phyloP scores from a whole-genome alignment of 2,329 filamentous ascomycete genomes.

The Arachnomyces sp. region DNA sequence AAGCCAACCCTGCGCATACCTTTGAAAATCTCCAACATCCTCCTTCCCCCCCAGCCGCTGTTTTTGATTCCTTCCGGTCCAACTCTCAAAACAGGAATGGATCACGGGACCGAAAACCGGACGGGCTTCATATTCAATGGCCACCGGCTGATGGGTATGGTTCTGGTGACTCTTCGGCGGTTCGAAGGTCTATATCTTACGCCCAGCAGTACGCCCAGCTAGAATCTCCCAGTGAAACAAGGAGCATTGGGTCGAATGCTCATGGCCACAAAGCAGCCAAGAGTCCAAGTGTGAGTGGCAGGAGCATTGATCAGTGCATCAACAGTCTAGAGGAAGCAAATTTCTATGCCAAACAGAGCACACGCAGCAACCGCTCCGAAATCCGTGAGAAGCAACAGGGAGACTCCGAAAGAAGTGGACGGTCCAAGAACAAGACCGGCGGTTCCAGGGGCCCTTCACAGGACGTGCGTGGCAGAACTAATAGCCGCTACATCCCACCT shows the following conservation, averaged over 20 bases:
- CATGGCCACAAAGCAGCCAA: slow-evolving; percentile 43
- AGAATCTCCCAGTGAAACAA: slow-evolving; percentile 43
- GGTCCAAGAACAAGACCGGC: slow-evolving; percentile 31
- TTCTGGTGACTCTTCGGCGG: slow-evolving; percentile 37
- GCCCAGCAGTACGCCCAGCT: slow-evolving; percentile 46
- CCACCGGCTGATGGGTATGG: slow-evolving; percentile 45
- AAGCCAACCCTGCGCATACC: slow-evolving; percentile 58
- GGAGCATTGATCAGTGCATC: slow-evolving; percentile 74
- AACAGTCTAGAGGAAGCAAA: slow-evolving; percentile 74
- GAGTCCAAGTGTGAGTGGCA: slow-evolving; percentile 52
- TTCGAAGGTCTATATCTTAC: slow-evolving; percentile 49
- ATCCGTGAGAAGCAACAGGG: slow-evolving; percentile 46
- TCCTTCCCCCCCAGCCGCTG: slow-evolving; percentile 60
- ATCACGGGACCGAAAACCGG: slow-evolving; percentile 70
- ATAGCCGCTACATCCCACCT: slow-evolving; percentile 60
- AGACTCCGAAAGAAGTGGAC: slow-evolving; percentile 34
- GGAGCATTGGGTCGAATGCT: slow-evolving; percentile 29
- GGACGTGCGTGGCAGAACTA: slow-evolving; percentile 57
- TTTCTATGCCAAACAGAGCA: slow-evolving; percentile 47
- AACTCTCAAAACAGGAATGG: slow-evolving; percentile 47
- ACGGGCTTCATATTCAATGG: slow-evolving; percentile 60
- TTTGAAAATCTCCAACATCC: slow-evolving; percentile 49
- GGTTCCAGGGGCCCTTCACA: slow-evolving; percentile 55
- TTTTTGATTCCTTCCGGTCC: slow-evolving; percentile 55
- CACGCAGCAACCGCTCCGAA: slow-evolving; percentile 34